phyloP scores from a whole-genome alignment of 108 stramenopile species.

The Skeletonema costatum region DNA sequence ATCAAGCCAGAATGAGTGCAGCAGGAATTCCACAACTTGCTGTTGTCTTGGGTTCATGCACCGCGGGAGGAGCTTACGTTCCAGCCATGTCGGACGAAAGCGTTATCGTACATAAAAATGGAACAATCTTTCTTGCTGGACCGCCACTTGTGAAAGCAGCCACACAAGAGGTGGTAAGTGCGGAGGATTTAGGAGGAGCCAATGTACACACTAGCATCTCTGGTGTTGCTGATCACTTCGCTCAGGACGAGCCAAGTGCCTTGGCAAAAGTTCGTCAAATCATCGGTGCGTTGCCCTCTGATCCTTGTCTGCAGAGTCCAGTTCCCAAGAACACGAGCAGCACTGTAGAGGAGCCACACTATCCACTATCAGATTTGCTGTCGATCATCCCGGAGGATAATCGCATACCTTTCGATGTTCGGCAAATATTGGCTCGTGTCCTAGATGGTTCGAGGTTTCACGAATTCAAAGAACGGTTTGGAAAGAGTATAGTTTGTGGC shows the following conservation, averaged over 20 bases:
- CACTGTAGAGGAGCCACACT: slow-evolving; percentile 88
- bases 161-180: slow-evolving; percentile 94
- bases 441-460: slow-evolving; percentile 96
- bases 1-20: slow-evolving; percentile 94
- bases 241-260: slow-evolving; percentile 91
- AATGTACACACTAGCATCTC: slow-evolving; percentile 89
- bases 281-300: slow-evolving; percentile 64
- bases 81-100: slow-evolving; percentile 98
- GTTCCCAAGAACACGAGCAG: slow-evolving; percentile 36
- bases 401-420: slow-evolving; percentile 96
- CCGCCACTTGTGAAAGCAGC: slow-evolving; percentile 99
- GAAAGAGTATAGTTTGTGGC: slow-evolving; percentile 94
- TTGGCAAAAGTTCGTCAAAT: slow-evolving; percentile 82
- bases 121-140: slow-evolving; percentile 98
- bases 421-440: slow-evolving; percentile 92
- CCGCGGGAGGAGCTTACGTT: slow-evolving; percentile 98
- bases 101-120: slow-evolving; percentile 95
- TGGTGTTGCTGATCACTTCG: slow-evolving; percentile 96
- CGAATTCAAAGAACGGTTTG: slow-evolving; percentile 97
- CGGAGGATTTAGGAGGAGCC: slow-evolving; percentile 98
- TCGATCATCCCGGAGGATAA: slow-evolving; percentile 91
- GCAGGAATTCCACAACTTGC: slow-evolving; percentile 93
- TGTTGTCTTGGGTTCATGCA: slow-evolving; percentile 97
- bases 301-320: slow-evolving; percentile 39
- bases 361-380: slow-evolving; percentile 83